Conservation (phyloP, 176 grass and related monocot genomes). For the Dactylis glomerata region DNA sequence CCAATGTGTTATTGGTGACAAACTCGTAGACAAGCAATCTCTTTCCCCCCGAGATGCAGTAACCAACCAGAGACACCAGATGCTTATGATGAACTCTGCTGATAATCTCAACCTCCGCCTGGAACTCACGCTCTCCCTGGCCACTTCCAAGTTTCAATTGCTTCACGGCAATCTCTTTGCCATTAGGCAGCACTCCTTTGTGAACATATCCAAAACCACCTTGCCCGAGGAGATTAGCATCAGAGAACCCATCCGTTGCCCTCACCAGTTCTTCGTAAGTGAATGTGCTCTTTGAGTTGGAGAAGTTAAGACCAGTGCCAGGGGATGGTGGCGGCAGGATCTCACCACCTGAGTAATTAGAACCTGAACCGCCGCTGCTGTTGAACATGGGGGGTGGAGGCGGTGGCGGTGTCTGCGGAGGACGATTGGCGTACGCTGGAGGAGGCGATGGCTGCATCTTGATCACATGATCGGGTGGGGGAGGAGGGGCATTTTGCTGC, state of each 20-base stretch:
- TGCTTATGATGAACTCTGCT: slow-evolving; percentile 79
- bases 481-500: slow-evolving; percentile 60
- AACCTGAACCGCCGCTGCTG: slow-evolving; percentile 61
- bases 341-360: slow-evolving; percentile 70
- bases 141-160: slow-evolving; percentile 73
- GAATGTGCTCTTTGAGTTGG: slow-evolving; percentile 84
- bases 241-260: slow-evolving; percentile 72
- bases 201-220: slow-evolving; percentile 89
- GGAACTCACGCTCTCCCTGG: slow-evolving; percentile 81
- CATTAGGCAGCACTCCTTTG: slow-evolving; percentile 63
- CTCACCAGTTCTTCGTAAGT: slow-evolving; percentile 65
- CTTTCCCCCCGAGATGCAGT: slow-evolving; percentile 70
- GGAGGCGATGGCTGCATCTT: slow-evolving; percentile 67
- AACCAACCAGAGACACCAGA: slow-evolving; percentile 74
- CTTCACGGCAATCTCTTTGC: slow-evolving; percentile 80
- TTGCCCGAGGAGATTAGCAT: slow-evolving; percentile 84
- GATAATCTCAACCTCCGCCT: slow-evolving; percentile 83
- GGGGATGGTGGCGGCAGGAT: slow-evolving; percentile 61
- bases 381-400: slow-evolving; percentile 57
- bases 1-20: slow-evolving; percentile 74
- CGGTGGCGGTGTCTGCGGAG: slow-evolving; percentile 27
- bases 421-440: slow-evolving; percentile 49
- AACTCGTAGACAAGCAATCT: slow-evolving; percentile 85
- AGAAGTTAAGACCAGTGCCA: slow-evolving; percentile 47
- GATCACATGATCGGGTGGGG: slow-evolving; percentile 51